Conservation (phyloP, 176 grass and related monocot genomes). For the Carex myosuroides region DNA sequence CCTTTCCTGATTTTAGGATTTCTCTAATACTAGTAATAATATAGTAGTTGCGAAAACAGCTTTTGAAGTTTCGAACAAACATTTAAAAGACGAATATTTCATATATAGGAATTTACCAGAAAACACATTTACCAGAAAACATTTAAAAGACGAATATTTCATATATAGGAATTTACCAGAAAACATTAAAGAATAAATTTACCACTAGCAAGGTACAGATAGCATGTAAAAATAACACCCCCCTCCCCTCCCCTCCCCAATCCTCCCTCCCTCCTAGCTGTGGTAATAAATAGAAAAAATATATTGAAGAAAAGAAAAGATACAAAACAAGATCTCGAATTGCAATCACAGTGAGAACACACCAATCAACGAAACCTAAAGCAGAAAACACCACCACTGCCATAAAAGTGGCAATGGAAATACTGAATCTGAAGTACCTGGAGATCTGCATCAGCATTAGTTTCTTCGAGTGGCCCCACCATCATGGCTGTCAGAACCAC, state of each 20-base stretch:
- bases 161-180: background rate
- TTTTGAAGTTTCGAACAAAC: background rate
- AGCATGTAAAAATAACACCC: background rate
- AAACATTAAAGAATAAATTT: background rate
- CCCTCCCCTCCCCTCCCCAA: background rate
- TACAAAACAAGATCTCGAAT: background rate
- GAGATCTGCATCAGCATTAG: conserved; percentile 15
- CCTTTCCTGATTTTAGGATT: background rate
- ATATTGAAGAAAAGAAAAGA: background rate
- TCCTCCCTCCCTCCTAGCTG: background rate
- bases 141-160: background rate
- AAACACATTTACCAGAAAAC: background rate
- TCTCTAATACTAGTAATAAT: background rate
- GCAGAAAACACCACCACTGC: background rate
- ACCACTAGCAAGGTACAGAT: background rate
- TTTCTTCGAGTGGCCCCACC: conserved; percentile 28
- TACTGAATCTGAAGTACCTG: background rate
- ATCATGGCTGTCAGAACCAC: conserved; percentile 40
- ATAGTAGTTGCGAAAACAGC: background rate
- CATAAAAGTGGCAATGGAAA: background rate
- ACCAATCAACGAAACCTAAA: background rate
- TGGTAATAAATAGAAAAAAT: background rate
- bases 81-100: background rate
- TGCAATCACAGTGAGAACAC: background rate
- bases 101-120: background rate